Evolutionary conservation across 2,329 filamentous ascomycete species (phyloP).

Genomic region (Colletotrichum sp.): DNA sequence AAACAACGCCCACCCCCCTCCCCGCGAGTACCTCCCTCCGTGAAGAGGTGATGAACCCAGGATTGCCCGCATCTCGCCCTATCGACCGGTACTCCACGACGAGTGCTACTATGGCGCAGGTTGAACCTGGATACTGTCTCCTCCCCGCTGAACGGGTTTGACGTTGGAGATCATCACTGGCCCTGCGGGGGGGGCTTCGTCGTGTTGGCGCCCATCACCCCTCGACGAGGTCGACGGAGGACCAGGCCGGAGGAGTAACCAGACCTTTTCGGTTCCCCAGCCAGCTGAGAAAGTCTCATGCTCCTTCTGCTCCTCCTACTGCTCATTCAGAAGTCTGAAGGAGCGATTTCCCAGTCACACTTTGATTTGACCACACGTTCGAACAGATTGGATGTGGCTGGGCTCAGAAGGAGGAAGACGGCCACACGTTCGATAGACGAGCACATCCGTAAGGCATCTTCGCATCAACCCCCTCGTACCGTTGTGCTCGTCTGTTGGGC

Average conservation of each 20-base stretch:
- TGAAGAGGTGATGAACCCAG: background rate
- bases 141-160: background rate
- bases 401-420: background rate
- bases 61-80: background rate
- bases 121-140: background rate
- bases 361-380: background rate
- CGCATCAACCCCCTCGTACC: background rate
- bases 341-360: background rate
- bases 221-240: background rate
- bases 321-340: background rate
- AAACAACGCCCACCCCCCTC: background rate
- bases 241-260: background rate
- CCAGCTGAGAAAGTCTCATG: background rate
- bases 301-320: background rate
- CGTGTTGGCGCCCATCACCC: background rate
- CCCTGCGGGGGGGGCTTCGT: background rate
- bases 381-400: background rate
- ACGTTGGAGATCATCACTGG: background rate
- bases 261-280: background rate
- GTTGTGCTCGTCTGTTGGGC: background rate
- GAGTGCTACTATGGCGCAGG: background rate
- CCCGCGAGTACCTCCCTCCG: background rate
- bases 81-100: background rate
- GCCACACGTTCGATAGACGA: background rate
- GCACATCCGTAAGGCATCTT: background rate